These are phyloP conservation scores for Cavenderia fasciculata DNA, from an alignment of 78 protist genomes.

Conservation along the genomic window DNA sequence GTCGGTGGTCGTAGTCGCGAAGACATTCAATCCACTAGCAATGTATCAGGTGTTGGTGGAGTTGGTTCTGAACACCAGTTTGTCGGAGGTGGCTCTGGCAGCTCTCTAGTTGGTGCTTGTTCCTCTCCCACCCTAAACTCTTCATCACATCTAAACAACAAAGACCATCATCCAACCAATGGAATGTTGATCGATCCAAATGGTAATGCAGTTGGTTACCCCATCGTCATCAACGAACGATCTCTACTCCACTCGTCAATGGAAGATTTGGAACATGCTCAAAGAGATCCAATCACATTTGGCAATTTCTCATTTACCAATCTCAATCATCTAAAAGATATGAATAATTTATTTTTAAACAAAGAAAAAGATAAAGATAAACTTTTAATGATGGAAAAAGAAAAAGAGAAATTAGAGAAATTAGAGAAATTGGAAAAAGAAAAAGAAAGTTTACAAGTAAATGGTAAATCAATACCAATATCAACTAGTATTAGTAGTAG, in stretches of 20 bases:
- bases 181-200: too few relatives aligned
- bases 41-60: too few relatives aligned
- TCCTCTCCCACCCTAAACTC: neutral
- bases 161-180: too few relatives aligned
- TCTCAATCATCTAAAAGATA: slow-evolving; percentile 58
- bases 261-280: slow-evolving; percentile 35
- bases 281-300: slow-evolving; percentile 32
- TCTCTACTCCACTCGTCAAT: slow-evolving; percentile 9
- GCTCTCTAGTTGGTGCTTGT: neutral
- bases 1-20: neutral
- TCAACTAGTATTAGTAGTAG: too few relatives aligned
- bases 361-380: neutral
- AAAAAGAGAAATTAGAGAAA: too few relatives aligned
- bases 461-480: too few relatives aligned
- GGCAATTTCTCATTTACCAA: slow-evolving; percentile 75
- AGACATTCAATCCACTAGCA: neutral
- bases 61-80: too few relatives aligned
- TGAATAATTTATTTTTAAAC: slow-evolving; percentile 56
- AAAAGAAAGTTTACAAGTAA: too few relatives aligned
- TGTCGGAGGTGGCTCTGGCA: slow-evolving; percentile 2
- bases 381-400: too few relatives aligned
- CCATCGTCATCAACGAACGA: neutral
- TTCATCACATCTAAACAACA: neutral
- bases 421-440: too few relatives aligned
- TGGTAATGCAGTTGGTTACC: slow-evolving; percentile 5